A percentile compares a stretch with the other conserved stretches of the same genome.
Evolutionary conservation across 2,329 filamentous ascomycete species (phyloP).

Genomic region (Colletotrichum graminicola): DNA sequence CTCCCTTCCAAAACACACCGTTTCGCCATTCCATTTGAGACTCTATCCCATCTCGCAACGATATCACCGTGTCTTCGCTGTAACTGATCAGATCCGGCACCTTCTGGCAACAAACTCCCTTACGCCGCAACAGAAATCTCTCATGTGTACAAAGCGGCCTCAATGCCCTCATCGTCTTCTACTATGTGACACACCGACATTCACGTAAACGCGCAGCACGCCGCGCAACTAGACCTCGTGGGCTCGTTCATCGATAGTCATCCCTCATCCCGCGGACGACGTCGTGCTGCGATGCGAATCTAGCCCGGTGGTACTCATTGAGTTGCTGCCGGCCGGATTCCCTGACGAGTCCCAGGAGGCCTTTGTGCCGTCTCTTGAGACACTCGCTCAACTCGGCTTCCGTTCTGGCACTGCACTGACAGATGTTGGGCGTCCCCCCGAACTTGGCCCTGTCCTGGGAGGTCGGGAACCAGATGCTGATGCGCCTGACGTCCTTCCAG

Average conservation of each 20-base stretch:
- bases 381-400: conserved; percentile 46
- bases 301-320: conserved; percentile 35
- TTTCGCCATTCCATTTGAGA: background rate
- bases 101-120: background rate
- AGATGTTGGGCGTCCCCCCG: conserved; percentile 47
- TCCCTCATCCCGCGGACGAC: conserved; percentile 39
- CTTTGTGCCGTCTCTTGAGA: conserved; percentile 46
- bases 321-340: conserved; percentile 47
- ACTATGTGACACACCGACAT: background rate
- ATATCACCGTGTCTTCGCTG: background rate
- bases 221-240: background rate
- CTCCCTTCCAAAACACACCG: no score
- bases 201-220: background rate
- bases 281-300: conserved; percentile 38
- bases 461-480: conserved; percentile 50
- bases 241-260: conserved; percentile 19
- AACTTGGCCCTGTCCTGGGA: conserved; percentile 45
- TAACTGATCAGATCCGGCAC: background rate
- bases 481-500: conserved; percentile 47
- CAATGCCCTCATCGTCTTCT: background rate
- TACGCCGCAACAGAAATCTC: background rate
- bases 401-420: conserved; percentile 46
- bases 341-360: conserved; percentile 49
- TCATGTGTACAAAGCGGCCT: background rate
- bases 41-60: background rate